Percentiles rank a stretch among this genome's conserved stretches.
phyloP scores from a whole-genome alignment of 345 rosid species.

The Arabis alpina region DNA sequence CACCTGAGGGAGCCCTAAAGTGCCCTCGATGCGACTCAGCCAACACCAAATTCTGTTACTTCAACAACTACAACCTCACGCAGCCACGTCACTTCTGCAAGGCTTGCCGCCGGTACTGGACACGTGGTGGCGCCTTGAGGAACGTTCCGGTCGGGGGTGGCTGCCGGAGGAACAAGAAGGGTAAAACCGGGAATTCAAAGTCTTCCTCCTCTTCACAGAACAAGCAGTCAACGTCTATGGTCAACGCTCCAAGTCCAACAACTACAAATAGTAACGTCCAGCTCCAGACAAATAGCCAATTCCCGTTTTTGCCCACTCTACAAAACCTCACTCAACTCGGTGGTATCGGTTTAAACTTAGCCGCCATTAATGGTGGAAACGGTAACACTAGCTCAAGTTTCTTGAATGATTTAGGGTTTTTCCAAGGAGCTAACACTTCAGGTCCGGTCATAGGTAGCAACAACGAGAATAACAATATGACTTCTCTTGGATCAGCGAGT shows the following conservation, averaged over 20 bases:
- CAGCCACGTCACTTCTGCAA: conserved; percentile 50
- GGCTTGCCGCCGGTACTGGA: conserved; percentile 50
- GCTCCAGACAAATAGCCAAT: conserved; percentile 31
- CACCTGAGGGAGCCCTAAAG: conserved; percentile 39
- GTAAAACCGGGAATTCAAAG: conserved; percentile 41
- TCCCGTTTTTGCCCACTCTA: conserved; percentile 39
- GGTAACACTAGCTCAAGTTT: conserved; percentile 38
- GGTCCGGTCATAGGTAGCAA: conserved; percentile 34
- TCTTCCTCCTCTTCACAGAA: conserved; percentile 38
- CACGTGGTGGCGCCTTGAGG: conserved; percentile 47
- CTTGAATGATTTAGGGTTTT: conserved; percentile 38
- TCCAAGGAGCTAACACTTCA: conserved; percentile 40
- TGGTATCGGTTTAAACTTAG: conserved; percentile 44
- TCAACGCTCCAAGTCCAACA: conserved; percentile 32
- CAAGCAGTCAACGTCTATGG: conserved; percentile 43
- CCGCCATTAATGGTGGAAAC: conserved; percentile 32
- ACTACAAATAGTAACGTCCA: conserved; percentile 21
- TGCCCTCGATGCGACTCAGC: conserved; percentile 48
- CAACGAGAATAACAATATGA: conserved; percentile 34
- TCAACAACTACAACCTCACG: conserved; percentile 47
- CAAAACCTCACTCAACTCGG: conserved; percentile 45
- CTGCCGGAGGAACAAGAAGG: conserved; percentile 45
- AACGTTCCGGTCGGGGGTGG: conserved; percentile 49
- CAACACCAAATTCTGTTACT: conserved; percentile 47
- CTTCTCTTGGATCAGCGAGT: conserved; percentile 38